phyloP scores from a whole-genome alignment of 2,329 filamentous ascomycete species.

The Aspergillus glaucus region DNA sequence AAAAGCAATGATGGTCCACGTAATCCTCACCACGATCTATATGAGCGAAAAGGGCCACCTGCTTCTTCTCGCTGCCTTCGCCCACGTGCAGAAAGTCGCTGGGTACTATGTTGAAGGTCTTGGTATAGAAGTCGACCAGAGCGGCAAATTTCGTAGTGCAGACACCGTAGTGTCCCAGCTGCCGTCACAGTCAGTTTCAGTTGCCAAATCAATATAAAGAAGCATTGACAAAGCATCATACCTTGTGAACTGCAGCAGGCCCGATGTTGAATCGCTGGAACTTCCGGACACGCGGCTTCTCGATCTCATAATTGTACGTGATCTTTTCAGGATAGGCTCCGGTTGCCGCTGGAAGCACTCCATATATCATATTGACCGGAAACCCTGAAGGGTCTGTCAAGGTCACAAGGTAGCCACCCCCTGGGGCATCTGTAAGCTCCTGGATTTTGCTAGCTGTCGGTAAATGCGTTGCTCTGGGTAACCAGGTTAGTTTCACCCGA shows the following conservation, averaged over 20 bases:
- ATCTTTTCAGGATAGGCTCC: conserved; percentile 15
- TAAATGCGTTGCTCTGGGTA: conserved; percentile 37
- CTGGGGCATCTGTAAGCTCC: conserved; percentile 34
- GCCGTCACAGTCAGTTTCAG: background rate
- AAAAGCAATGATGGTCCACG: conserved; percentile 51
- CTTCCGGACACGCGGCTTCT: conserved; percentile 22
- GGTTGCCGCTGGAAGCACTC: conserved; percentile 19
- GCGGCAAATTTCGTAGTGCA: conserved; percentile 20
- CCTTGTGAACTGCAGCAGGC: conserved; percentile 27
- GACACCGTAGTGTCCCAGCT: conserved; percentile 23
- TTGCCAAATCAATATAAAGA: background rate
- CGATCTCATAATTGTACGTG: conserved; percentile 19
- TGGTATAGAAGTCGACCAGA: conserved; percentile 22
- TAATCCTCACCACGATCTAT: conserved; percentile 43
- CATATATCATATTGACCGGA: conserved; percentile 11
- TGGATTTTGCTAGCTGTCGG: conserved; percentile 47
- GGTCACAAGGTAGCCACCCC: conserved; percentile 12
- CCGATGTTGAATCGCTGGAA: conserved; percentile 25
- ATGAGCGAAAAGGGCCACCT: conserved; percentile 44
- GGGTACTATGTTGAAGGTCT: conserved; percentile 25
- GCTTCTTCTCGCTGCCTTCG: conserved; percentile 11
- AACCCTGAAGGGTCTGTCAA: conserved; percentile 16
- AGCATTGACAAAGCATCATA: conserved; percentile 3
- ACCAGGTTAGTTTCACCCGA: background rate
- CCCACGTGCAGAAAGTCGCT: conserved; percentile 25